These are phyloP conservation scores for Fusarium aywerte DNA, from an alignment of 2,329 filamentous ascomycete species.

Conservation along the genomic window DNA sequence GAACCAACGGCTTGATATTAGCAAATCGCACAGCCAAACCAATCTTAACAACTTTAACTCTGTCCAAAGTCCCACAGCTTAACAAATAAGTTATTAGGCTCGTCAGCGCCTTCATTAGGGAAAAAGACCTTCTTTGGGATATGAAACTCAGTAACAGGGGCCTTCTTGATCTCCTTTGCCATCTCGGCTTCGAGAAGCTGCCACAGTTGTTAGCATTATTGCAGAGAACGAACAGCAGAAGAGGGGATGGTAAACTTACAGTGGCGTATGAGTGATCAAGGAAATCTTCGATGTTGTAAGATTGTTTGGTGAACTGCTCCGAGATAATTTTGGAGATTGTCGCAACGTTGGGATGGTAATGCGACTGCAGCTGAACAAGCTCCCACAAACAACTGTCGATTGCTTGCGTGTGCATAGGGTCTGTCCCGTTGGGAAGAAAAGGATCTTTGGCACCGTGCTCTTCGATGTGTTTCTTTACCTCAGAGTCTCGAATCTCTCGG, in stretches of 20 bases:
- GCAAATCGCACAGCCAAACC: background rate
- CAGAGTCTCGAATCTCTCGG: constrained; percentile 70
- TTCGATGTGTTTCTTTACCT: constrained; percentile 68
- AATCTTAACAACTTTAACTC: constrained; percentile 17
- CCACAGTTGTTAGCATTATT: background rate
- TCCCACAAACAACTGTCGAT: constrained; percentile 97
- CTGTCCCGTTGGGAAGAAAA: constrained; percentile 77
- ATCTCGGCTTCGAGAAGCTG: constrained; percentile 87
- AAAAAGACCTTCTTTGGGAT: constrained; percentile 87
- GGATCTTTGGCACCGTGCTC: constrained; percentile 74
- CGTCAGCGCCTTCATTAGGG: constrained; percentile 59
- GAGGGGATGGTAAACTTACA: constrained; percentile 59
- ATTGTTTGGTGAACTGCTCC: constrained; percentile 96
- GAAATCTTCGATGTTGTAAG: constrained; percentile 97
- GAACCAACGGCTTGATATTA: constrained; percentile 7
- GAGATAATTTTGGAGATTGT: constrained; percentile 93
- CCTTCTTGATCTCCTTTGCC: constrained; percentile 83
- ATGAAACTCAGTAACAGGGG: constrained; percentile 90
- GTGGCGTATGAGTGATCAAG: constrained; percentile 91
- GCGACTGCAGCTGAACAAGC: constrained; percentile 86
- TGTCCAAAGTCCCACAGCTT: constrained; percentile 69
- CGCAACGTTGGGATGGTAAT: constrained; percentile 97
- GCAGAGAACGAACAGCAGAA: background rate
- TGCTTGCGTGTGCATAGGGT: constrained; percentile 86
- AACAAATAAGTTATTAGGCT: constrained; percentile 66